Percentiles rank a stretch among this genome's conserved stretches.
Evolutionary conservation across 2,329 filamentous ascomycete genomes (phyloP).

Genomic region (Sordariomycetes sp.): DNA sequence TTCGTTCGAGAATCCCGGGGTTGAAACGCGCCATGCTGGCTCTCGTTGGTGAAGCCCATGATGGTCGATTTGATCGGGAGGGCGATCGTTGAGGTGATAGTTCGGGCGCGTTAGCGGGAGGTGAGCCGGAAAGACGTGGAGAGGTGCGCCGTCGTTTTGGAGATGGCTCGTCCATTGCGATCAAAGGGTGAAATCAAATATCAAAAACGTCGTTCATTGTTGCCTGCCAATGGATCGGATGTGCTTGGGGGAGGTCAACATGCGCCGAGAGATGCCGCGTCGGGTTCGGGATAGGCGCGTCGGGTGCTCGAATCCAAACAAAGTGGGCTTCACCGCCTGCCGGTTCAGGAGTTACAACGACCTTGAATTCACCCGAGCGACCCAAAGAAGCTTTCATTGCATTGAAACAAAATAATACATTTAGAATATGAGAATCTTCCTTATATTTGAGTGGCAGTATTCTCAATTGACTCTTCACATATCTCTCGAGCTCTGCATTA

Average conservation of each 20-base stretch:
- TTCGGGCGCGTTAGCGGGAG: slow-evolving; percentile 4
- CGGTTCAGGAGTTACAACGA: too few species aligned
- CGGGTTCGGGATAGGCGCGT: slow-evolving; percentile 1
- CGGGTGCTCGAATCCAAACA: slow-evolving; percentile 5
- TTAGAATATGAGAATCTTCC: too few species aligned
- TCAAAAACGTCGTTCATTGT: too few species aligned
- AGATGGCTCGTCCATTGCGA: slow-evolving; percentile 41
- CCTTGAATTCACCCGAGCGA: too few species aligned
- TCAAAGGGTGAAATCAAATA: background rate
- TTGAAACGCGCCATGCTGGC: slow-evolving; percentile 54
- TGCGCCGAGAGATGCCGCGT: background rate
- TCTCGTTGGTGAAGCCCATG: slow-evolving; percentile 59
- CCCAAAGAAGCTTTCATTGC: too few species aligned
- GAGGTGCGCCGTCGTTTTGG: slow-evolving; percentile 57
- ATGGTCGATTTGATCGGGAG: slow-evolving; percentile 31
- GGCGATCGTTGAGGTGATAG: slow-evolving; percentile 12
- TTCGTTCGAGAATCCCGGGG: slow-evolving; percentile 44
- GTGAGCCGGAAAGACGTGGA: slow-evolving; percentile 26
- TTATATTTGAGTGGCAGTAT: too few species aligned
- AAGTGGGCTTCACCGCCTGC: slow-evolving; percentile 14
- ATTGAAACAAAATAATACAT: too few species aligned
- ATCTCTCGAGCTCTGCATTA: too few species aligned
- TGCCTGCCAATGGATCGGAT: background rate
- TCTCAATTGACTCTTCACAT: too few species aligned
- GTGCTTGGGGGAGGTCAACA: background rate